These are phyloP conservation scores for Coemansia sp. DNA, from an alignment of 371 early-diverging fungal genomes.

Conservation along the genomic window DNA sequence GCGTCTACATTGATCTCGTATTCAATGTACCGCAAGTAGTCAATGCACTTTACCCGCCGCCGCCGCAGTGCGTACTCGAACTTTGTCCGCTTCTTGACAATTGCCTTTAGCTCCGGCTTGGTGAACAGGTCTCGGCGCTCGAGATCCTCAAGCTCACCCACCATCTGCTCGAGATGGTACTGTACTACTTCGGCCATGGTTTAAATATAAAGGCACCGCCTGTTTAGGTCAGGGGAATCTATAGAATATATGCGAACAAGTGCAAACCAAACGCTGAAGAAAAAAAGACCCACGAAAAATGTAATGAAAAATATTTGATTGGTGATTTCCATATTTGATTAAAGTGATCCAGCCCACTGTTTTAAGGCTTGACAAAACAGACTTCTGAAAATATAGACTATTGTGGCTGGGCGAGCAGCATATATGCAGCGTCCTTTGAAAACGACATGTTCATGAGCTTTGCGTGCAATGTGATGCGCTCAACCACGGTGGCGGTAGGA, in stretches of 20 bases:
- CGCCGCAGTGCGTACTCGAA: conserved; percentile 80
- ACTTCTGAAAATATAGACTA: background rate
- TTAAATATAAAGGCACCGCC: background rate
- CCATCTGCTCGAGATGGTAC: conserved; percentile 72
- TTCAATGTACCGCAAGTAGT: conserved; percentile 86
- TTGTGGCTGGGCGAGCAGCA: background rate
- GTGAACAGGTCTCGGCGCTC: no score
- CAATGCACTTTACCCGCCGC: conserved; percentile 61
- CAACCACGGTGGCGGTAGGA: conserved; percentile 18
- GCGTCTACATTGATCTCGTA: conserved; percentile 91
- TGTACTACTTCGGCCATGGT: conserved; percentile 87
- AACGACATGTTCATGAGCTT: conserved; percentile 26
- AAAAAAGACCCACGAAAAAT: no score
- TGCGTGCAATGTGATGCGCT: conserved; percentile 40
- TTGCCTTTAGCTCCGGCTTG: background rate
- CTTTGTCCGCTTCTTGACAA: background rate
- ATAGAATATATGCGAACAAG: no score
- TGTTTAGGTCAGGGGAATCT: background rate
- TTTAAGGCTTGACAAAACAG: no score
- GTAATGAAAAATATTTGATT: no score
- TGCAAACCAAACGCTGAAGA: no score
- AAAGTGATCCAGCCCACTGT: no score
- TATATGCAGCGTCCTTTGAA: conserved; percentile 17
- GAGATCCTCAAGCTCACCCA: no score
- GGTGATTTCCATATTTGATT: no score